Evolutionary conservation across 176 grass and related monocot species (phyloP), one percentile per base, ranked within the genome.

Genomic region (Rhipidocladum racemiflorum): DNA sequence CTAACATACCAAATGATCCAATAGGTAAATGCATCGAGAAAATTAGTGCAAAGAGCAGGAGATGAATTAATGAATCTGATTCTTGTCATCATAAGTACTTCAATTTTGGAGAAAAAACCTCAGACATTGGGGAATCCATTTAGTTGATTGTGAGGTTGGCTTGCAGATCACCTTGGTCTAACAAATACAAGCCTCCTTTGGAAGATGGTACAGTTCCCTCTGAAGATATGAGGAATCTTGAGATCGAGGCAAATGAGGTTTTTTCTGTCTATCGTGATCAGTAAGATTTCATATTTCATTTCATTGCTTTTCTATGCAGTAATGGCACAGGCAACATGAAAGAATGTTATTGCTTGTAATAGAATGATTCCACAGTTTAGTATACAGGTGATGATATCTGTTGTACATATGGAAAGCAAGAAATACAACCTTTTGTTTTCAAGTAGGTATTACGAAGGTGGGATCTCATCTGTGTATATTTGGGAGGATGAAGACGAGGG

Each of bases 371-470:
- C 8, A 39, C 23, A 73, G 2, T 40, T 56, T 28, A 54, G 11
- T 28, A 40, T 29, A 27, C 17, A 34, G 7, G 32, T 57, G 55
- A 56, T 72, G 5, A 32, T 60, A 59, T 79, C n/a, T 77, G 17
- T 69, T 16, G 40, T 43, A 35, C 36, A 27, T 24, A 59, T 71
- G 21, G 28, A 38, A 76, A 80, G 57, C 63, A 61, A 70, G 17
- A 81, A 57, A 86, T 55, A 72, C 48, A 2, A 49, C 25, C 65
- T 81, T 68, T 65, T 42, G 56, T 78, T 81, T 51, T 77, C 63
- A 75, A 59, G 59, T 91, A 99, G 97, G 89, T 99, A 99, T 63
- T 99, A 99, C 75, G 97, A 99, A 91, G 97, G 97, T 80, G 93
- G 93, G 36, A 90, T 99, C 53, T 93, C 97, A 70, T 99, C 93